Evolutionary conservation across 2,329 filamentous ascomycete genomes (phyloP).

Genomic region (Beauveria sp.): DNA sequence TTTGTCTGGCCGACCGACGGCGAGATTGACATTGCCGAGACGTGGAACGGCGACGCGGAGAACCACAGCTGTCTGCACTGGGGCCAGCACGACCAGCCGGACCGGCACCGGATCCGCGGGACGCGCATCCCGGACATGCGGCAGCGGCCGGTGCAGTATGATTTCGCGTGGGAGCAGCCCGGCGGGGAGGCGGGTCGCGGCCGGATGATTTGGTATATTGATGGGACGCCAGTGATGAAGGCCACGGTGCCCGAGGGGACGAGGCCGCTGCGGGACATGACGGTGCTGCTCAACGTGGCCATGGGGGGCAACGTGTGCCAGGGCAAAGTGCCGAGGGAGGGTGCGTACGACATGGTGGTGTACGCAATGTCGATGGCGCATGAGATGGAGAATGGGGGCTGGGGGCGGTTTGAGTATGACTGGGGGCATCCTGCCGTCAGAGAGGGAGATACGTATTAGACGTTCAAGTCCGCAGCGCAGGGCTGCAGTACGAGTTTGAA

Average conservation of each 20-base stretch:
- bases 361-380: slow-evolving; percentile 44
- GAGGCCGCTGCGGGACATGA: slow-evolving; percentile 47
- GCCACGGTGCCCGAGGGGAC: slow-evolving; percentile 43
- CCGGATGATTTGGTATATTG: slow-evolving; percentile 51
- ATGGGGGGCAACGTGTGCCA: slow-evolving; percentile 54
- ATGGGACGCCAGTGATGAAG: slow-evolving; percentile 50
- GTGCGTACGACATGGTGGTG: slow-evolving; percentile 49
- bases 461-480: background rate
- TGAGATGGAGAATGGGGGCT: slow-evolving; percentile 44
- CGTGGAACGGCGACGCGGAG: slow-evolving; percentile 49
- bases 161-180: slow-evolving; percentile 48
- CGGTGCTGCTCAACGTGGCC: slow-evolving; percentile 51
- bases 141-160: slow-evolving; percentile 40
- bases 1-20: slow-evolving; percentile 53
- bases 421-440: slow-evolving; percentile 29
- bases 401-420: slow-evolving; percentile 44
- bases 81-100: slow-evolving; percentile 46
- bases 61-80: slow-evolving; percentile 54
- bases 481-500: background rate
- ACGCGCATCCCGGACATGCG: slow-evolving; percentile 43
- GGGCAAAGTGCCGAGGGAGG: slow-evolving; percentile 42
- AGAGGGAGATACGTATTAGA: slow-evolving; percentile 26
- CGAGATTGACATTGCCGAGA: slow-evolving; percentile 53
- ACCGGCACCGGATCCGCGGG: slow-evolving; percentile 49
- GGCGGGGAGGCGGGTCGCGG: slow-evolving; percentile 35